phyloP scores from a whole-genome alignment of 805 yeast species.

The Hermanozyma aechmeae region DNA sequence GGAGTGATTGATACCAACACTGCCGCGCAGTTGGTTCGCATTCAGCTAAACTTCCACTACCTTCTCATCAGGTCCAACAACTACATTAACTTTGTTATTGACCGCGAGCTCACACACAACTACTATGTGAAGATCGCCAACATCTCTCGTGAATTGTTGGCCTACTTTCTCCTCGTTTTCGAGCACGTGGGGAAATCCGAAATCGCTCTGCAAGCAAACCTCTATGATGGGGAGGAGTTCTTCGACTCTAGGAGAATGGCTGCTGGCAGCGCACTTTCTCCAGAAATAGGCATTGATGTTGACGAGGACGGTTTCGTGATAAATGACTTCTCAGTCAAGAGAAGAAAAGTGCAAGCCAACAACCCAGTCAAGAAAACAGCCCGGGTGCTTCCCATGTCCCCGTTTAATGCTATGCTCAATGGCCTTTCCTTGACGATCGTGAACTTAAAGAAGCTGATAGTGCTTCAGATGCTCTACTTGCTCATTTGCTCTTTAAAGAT shows the following conservation, averaged over 20 bases:
- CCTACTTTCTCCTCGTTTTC: conserved; percentile 28
- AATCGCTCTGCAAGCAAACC: conserved; percentile 20
- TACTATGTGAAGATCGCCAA: conserved; percentile 26
- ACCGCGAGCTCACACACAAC: conserved; percentile 26
- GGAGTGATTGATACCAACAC: conserved; percentile 18
- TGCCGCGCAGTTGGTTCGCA: conserved; percentile 29
- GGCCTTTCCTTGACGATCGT: conserved; percentile 35
- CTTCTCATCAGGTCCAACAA: conserved; percentile 33
- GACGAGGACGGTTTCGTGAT: conserved; percentile 38
- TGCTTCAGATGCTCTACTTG: conserved; percentile 33
- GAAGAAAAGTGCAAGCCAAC: conserved; percentile 12
- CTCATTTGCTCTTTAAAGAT: conserved; percentile 31
- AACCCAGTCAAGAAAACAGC: not conserved
- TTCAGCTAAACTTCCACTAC: conserved; percentile 36
- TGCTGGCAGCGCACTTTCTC: conserved; percentile 1
- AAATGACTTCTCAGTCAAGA: conserved; percentile 32
- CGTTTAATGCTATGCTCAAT: conserved; percentile 32
- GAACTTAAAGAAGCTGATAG: conserved; percentile 32
- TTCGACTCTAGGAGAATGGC: conserved; percentile 2
- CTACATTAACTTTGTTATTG: conserved; percentile 29
- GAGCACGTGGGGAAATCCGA: conserved; percentile 21
- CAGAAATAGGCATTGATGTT: conserved; percentile 24
- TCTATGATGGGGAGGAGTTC: conserved; percentile 1
- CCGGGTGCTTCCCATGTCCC: conserved; percentile 22
- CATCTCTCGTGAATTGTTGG: conserved; percentile 28